These are phyloP conservation scores for Solanum tacnaense DNA, from an alignment of 257 asterid species.

Conservation along the genomic window DNA sequence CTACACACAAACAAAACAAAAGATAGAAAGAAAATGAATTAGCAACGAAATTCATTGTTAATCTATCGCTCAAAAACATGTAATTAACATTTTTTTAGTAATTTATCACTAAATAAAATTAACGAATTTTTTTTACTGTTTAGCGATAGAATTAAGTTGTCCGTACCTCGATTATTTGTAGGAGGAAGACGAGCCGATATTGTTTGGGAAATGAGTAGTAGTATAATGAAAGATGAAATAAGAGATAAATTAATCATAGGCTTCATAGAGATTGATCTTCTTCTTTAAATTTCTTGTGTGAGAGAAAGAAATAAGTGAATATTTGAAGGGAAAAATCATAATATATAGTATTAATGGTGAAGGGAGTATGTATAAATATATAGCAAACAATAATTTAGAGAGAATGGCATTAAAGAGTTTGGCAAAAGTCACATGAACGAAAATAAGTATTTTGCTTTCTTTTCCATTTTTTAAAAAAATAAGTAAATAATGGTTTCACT, in stretches of 20 bases:
- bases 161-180: background rate
- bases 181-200: background rate
- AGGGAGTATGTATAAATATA: background rate
- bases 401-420: background rate
- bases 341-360: background rate
- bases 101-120: background rate
- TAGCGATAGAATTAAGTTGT: background rate
- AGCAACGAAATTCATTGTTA: background rate
- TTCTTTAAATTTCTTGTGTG: background rate
- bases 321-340: background rate
- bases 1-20: background rate
- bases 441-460: background rate
- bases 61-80: background rate
- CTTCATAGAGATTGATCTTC: background rate
- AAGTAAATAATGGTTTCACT: background rate
- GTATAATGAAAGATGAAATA: background rate
- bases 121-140: background rate
- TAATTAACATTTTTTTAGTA: background rate
- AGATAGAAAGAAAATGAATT: background rate
- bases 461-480: background rate
- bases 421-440: background rate
- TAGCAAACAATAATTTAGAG: background rate
- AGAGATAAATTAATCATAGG: background rate
- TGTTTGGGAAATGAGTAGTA: background rate
- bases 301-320: background rate